Evolutionary conservation across 805 yeast species (phyloP).

Genomic region (Nematodospora valgi): DNA sequence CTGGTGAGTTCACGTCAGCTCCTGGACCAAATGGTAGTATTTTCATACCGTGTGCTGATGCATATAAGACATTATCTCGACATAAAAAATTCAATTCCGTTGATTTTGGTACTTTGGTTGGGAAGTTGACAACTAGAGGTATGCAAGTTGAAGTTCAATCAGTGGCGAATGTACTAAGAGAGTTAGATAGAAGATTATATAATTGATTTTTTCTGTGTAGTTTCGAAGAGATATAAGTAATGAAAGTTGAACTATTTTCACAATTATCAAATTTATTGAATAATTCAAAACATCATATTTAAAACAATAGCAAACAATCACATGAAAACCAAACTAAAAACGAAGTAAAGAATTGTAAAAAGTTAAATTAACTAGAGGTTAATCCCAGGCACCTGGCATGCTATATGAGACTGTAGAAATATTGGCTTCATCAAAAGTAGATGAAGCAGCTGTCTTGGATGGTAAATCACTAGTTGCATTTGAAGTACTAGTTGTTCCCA

Average conservation of each 20-base stretch:
- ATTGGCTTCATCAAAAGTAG: conserved; percentile 4
- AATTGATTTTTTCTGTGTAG: conserved; percentile 27
- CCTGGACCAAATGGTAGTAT: conserved; percentile 29
- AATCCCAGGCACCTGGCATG: conserved; percentile 12
- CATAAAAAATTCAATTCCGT: conserved; percentile 74
- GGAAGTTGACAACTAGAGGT: conserved; percentile 73
- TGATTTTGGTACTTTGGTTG: conserved; percentile 71
- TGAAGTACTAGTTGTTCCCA: neutral
- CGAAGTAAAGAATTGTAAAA: too few relatives aligned
- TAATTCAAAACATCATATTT: neutral
- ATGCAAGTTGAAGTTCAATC: conserved; percentile 91
- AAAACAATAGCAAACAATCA: neutral
- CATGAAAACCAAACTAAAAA: neutral
- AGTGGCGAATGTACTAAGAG: conserved; percentile 80
- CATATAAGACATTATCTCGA: conserved; percentile 80
- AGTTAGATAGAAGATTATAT: conserved; percentile 67
- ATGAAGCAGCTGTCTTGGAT: too few relatives aligned
- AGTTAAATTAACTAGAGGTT: too few relatives aligned
- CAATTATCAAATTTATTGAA: too few relatives aligned
- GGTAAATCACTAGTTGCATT: too few relatives aligned
- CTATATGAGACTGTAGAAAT: conserved; percentile 4
- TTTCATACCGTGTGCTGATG: conserved; percentile 86
- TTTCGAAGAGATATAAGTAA: too few relatives aligned
- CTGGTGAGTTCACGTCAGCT: conserved; percentile 1
- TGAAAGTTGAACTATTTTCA: too few relatives aligned